phyloP scores from a whole-genome alignment of 2,329 filamentous ascomycete genomes.

The Colletotrichum cordylinicola region DNA sequence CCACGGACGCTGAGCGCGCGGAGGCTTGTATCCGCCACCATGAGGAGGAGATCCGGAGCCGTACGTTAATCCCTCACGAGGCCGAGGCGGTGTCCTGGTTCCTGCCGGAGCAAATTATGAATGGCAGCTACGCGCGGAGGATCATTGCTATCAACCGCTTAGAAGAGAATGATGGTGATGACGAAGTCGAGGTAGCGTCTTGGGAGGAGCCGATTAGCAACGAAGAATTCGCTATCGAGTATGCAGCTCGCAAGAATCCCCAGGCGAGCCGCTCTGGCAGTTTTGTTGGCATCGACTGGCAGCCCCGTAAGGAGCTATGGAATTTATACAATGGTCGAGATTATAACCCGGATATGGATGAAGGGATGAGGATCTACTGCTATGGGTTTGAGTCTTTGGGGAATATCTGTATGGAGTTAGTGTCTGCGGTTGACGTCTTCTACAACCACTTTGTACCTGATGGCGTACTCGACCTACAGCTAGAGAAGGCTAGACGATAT shows the following conservation, averaged over 20 bases:
- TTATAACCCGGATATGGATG: neutral
- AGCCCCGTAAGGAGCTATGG: neutral
- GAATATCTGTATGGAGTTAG: neutral
- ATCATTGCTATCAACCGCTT: neutral
- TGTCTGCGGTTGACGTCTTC: neutral
- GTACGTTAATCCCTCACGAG: neutral
- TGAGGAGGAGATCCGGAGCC: neutral
- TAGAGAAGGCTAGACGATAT: neutral
- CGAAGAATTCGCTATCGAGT: neutral
- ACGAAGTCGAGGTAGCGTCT: neutral
- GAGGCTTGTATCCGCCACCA: neutral
- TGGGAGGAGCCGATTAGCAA: neutral
- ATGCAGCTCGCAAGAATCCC: neutral
- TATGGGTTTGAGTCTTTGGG: neutral
- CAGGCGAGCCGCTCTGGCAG: neutral
- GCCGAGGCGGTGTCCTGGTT: neutral
- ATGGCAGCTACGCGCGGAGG: neutral
- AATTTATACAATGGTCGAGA: rapidly evolving
- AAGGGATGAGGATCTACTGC: rapidly evolving
- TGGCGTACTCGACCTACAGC: neutral
- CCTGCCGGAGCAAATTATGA: neutral
- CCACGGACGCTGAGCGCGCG: neutral
- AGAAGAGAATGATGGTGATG: neutral
- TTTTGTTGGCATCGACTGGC: neutral
- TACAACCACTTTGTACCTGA: neutral